Evolutionary conservation across 225 moss, liverwort and hornwort species (phyloP).

Genomic region (Marchantia paleacea): DNA sequence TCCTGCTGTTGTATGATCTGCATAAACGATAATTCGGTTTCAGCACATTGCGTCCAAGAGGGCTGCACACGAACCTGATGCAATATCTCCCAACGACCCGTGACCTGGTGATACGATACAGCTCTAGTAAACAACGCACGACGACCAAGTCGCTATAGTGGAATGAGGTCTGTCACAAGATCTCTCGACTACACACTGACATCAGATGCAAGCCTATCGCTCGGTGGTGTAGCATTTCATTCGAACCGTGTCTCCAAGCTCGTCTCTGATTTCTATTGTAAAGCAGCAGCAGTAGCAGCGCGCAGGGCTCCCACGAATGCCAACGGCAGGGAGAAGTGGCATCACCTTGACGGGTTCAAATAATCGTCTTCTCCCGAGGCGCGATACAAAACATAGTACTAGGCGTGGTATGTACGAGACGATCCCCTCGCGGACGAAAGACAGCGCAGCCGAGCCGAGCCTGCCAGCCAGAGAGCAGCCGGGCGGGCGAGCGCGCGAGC

Average conservation of each 20-base stretch:
- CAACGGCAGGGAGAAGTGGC: not conserved
- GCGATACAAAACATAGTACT: not conserved
- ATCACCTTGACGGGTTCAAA: not conserved
- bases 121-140: not conserved
- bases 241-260: not conserved
- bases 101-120: not conserved
- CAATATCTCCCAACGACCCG: not conserved
- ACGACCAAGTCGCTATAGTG: not conserved
- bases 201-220: no score
- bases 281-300: not conserved
- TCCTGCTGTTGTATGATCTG: constrained; percentile 2
- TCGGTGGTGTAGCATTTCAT: not conserved
- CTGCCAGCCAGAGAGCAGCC: not conserved
- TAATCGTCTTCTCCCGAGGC: not conserved
- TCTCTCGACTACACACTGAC: not conserved
- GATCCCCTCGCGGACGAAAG: not conserved
- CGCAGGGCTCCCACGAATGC: not conserved
- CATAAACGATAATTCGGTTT: not conserved
- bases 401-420: not conserved
- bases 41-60: not conserved
- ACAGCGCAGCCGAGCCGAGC: not conserved
- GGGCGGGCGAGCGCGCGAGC: not conserved
- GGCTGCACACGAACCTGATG: not conserved
- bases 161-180: not conserved
- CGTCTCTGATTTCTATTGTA: not conserved